Evolutionary conservation across 345 rosid species (phyloP), one percentile per base, ranked within the genome.

Genomic region (Isatis tinctoria): DNA sequence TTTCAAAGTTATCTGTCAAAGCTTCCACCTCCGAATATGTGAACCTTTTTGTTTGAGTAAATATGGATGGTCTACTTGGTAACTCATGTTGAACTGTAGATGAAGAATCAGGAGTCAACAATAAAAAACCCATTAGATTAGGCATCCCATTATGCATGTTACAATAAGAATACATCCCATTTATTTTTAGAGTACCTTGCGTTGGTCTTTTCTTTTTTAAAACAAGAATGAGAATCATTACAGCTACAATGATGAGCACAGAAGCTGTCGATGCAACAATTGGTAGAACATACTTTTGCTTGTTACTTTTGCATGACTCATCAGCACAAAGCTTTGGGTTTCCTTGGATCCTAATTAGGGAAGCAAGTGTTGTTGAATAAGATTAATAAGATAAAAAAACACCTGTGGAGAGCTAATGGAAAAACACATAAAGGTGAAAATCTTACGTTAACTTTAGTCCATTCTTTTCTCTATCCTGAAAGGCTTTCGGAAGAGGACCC

Each of bases 401-500:
- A 10, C 27, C 8, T 4, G 26, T 11, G 2, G 67, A 44, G 10
- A 66, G 3, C 30, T 18, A 20, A n/a, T n/a, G 30, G 53, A 0
- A 5, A 49, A 22, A 6, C 17, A 8, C 10, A 58, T 8, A 44
- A 45, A 13, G 0, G 3, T 47, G 12, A 17, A 36, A 12, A 3
- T 5, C 32, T 33, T 22, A 85, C 85, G 79, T 74, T 47, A 83
- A 26, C 32, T 68, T 43, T 9, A 83, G 47, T 6, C 67, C 73
- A 35, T 49, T 67, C 2, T 77, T 54, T n/a, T 54, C 35, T 57
- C 41, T 82, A 1, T 76, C 78, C 1, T 22, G 13, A 11, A 86
- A 63, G 0, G 2, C 65, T 9, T 32, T 9, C 2, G 87, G 85
- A 32, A 84, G 28, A 17, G 83, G 27, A 62, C 85, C 87, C 37